These are phyloP conservation scores for Alternaria gansuensis DNA, from an alignment of 2,329 filamentous ascomycete species.

Conservation along the genomic window DNA sequence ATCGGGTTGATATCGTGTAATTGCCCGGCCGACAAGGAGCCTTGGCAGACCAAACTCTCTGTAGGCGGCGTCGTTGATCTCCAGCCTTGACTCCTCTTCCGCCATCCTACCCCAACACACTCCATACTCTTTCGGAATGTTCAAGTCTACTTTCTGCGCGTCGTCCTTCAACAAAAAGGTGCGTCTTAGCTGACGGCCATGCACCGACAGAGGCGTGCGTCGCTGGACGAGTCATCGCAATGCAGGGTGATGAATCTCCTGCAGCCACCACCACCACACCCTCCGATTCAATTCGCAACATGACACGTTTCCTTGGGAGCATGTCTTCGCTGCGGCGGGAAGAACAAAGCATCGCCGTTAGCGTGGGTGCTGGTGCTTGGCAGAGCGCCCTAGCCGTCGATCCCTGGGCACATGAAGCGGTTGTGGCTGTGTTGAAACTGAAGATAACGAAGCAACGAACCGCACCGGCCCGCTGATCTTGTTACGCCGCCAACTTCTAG, in stretches of 20 bases:
- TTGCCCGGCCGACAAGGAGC: conserved; percentile 5
- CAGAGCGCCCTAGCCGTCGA: conserved; percentile 25
- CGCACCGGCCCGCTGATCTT: conserved; percentile 22
- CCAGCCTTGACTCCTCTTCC: conserved; percentile 10
- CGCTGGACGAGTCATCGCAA: conserved; percentile 10
- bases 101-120: conserved; percentile 9
- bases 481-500: conserved; percentile 24
- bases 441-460: conserved; percentile 39
- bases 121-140: conserved; percentile 12
- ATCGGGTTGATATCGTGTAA: conserved; percentile 16
- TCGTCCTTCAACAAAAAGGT: conserved; percentile 4
- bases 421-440: conserved; percentile 39
- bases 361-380: conserved; percentile 21
- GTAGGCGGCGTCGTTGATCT: conserved; percentile 22
- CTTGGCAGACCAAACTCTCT: conserved; percentile 21
- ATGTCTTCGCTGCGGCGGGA: conserved; percentile 11
- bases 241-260: conserved; percentile 11
- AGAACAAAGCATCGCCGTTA: conserved; percentile 18
- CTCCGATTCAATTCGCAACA: neutral
- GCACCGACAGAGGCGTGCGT: conserved; percentile 1
- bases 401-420: conserved; percentile 20
- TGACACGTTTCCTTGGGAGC: conserved; percentile 5
- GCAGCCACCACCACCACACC: conserved; percentile 8
- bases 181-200: conserved; percentile 2
- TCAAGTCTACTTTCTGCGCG: conserved; percentile 13